phyloP scores from a whole-genome alignment of 2,329 filamentous ascomycete species.

The Lachnellula occidentalis region DNA sequence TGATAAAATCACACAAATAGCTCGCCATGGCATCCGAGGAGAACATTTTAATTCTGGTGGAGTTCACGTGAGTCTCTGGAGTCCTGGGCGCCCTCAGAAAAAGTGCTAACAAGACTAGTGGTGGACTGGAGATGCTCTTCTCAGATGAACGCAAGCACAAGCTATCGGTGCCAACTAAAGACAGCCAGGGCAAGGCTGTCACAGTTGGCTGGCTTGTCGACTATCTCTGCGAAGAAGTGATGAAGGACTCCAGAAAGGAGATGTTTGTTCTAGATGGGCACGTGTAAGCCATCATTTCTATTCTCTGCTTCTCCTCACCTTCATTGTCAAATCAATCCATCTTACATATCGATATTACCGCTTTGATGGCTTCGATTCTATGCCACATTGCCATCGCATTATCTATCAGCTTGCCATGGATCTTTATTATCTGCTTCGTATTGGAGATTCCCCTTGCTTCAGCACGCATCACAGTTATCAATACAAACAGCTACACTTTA shows the following conservation, averaged over 20 bases:
- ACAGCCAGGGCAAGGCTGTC: constrained; percentile 53
- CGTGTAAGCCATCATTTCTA: constrained; percentile 57
- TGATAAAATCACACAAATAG: not conserved
- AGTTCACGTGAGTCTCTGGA: constrained; percentile 48
- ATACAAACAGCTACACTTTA: not conserved
- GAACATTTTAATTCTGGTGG: constrained; percentile 58
- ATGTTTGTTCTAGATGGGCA: constrained; percentile 83
- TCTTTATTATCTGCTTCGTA: not conserved
- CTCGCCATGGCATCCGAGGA: constrained; percentile 22
- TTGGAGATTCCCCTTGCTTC: not conserved
- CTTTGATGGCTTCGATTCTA: constrained; percentile 1
- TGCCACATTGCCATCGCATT: constrained; percentile 1
- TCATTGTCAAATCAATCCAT: constrained; percentile 10
- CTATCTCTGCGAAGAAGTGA: constrained; percentile 72
- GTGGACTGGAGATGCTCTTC: constrained; percentile 93
- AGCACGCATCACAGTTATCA: constrained; percentile 1
- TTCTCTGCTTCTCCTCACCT: constrained; percentile 15
- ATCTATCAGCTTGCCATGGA: constrained; percentile 12
- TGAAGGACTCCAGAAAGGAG: constrained; percentile 81
- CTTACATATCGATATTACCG: constrained; percentile 14
- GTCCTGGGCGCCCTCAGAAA: not conserved
- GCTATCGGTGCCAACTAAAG: constrained; percentile 60
- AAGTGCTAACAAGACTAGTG: constrained; percentile 45
- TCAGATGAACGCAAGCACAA: constrained; percentile 70
- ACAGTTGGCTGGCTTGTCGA: constrained; percentile 73